A percentile compares a stretch with the other conserved stretches of the same genome.
Evolutionary conservation across 2,329 filamentous ascomycete species (phyloP).

Genomic region (Hyphodiscus sp.): DNA sequence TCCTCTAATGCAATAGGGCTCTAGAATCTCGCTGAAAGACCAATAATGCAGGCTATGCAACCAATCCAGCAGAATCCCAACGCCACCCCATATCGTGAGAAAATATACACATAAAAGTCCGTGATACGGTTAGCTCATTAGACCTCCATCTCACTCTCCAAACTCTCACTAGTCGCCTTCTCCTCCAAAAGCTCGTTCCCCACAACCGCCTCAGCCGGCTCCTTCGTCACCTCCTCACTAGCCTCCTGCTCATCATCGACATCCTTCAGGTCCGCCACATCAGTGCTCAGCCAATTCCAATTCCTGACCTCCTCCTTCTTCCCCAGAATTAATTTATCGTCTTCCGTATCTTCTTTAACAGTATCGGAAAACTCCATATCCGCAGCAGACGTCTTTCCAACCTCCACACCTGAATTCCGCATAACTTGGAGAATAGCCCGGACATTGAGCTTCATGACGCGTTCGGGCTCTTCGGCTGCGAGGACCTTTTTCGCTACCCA

Average conservation of each 20-base stretch:
- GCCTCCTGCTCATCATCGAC: constrained; percentile 12
- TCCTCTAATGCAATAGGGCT: no score
- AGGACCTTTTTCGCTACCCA: constrained; percentile 57
- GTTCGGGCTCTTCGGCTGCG: constrained; percentile 50
- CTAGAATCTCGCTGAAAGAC: no score
- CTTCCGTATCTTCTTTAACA: constrained; percentile 6
- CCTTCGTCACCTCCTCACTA: constrained; percentile 3
- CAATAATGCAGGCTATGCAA: no score
- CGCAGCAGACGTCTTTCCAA: constrained; percentile 40
- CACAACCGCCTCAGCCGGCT: constrained; percentile 18
- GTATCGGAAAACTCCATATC: constrained; percentile 32
- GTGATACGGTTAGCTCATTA: no score
- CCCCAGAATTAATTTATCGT: constrained; percentile 24
- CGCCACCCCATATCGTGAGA: no score
- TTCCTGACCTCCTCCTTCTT: constrained; percentile 19
- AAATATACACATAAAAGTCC: no score
- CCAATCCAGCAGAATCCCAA: no score
- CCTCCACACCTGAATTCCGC: constrained; percentile 41
- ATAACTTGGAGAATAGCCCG: constrained; percentile 52
- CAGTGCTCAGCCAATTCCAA: constrained; percentile 26
- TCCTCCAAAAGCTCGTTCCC: constrained; percentile 9
- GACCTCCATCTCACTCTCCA: not conserved
- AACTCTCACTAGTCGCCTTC: not conserved
- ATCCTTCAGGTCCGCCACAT: constrained; percentile 14
- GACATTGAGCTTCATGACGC: constrained; percentile 52